Evolutionary conservation across 2,329 filamentous ascomycete genomes (phyloP).

Genomic region (Diplodia mutila): DNA sequence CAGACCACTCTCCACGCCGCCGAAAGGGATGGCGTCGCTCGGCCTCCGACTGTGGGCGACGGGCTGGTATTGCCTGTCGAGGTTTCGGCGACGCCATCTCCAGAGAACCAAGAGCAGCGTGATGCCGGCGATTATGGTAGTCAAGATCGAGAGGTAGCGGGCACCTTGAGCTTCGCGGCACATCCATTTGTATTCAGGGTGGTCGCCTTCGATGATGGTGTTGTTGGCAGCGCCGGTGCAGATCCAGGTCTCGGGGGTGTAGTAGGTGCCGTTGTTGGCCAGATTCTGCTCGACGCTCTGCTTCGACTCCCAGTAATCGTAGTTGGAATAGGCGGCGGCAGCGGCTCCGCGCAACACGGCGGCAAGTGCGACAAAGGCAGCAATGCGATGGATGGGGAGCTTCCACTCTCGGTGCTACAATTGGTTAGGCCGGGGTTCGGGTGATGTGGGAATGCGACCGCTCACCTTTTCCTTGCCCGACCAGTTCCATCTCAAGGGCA

Average conservation of each 20-base stretch:
- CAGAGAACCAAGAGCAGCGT: conserved; percentile 7
- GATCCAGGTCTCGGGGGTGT: conserved; percentile 11
- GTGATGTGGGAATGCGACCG: neutral
- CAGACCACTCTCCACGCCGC: neutral
- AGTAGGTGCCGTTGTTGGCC: neutral
- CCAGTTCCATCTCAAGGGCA: conserved; percentile 7
- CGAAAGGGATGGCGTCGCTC: neutral
- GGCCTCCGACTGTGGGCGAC: neutral
- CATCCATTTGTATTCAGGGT: conserved; percentile 8
- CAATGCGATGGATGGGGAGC: conserved; percentile 6
- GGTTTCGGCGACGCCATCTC: conserved; percentile 12
- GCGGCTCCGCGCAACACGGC: conserved; percentile 11
- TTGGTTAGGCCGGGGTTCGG: no score
- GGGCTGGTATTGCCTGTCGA: conserved; percentile 6
- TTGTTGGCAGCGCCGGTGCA: neutral
- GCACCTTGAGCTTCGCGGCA: conserved; percentile 12
- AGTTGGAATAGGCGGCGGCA: conserved; percentile 1
- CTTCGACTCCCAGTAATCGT: conserved; percentile 9
- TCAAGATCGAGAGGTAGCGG: conserved; percentile 6
- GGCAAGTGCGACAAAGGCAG: neutral
- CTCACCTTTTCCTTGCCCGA: conserved; percentile 19
- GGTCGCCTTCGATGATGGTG: conserved; percentile 1
- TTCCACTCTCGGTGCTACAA: neutral
- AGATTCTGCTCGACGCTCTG: conserved; percentile 7
- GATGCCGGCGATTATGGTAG: neutral